Percentiles rank a stretch among this genome's conserved stretches.
phyloP scores from a whole-genome alignment of 352 stramenopile genomes.

The Chrysophaeum taylorii region DNA sequence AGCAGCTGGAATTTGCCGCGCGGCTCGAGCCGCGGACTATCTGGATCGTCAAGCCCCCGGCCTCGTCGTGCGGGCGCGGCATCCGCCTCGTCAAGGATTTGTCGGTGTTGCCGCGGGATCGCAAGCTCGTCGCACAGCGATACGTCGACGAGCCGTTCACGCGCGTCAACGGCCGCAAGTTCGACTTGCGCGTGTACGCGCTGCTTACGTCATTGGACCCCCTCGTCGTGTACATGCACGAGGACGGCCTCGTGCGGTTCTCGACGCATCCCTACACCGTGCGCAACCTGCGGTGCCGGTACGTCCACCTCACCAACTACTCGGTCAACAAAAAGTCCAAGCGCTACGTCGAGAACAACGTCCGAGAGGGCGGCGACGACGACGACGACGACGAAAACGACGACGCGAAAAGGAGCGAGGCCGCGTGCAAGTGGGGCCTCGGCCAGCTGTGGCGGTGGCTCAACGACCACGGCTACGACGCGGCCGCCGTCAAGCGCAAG shows the following conservation, averaged over 20 bases:
- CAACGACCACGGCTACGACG: slow-evolving; percentile 6
- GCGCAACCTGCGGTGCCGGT: slow-evolving; percentile 58
- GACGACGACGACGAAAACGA: slow-evolving; percentile 26
- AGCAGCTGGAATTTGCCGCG: slow-evolving; percentile 35
- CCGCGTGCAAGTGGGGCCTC: slow-evolving; percentile 64
- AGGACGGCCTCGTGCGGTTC: slow-evolving; percentile 75
- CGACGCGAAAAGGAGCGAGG: slow-evolving; percentile 27
- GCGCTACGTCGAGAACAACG: slow-evolving; percentile 57
- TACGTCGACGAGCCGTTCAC: slow-evolving; percentile 64
- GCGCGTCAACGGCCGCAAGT: slow-evolving; percentile 70
- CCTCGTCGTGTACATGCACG: slow-evolving; percentile 73
- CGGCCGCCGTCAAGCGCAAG: background rate
- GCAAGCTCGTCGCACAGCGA: slow-evolving; percentile 55
- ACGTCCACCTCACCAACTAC: slow-evolving; percentile 80
- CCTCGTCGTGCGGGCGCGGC: slow-evolving; percentile 64
- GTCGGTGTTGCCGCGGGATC: slow-evolving; percentile 26
- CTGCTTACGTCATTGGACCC: slow-evolving; percentile 67
- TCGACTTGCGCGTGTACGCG: slow-evolving; percentile 80
- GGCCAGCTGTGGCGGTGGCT: slow-evolving; percentile 30
- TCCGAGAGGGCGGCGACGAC: slow-evolving; percentile 21
- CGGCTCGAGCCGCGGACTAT: slow-evolving; percentile 32
- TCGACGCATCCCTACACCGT: slow-evolving; percentile 65
- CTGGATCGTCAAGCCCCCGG: slow-evolving; percentile 74
- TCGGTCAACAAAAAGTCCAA: slow-evolving; percentile 76
- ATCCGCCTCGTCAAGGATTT: slow-evolving; percentile 65